Evolutionary conservation across 345 rosid genomes (phyloP).

Genomic region (Excoecaria agallocha): DNA sequence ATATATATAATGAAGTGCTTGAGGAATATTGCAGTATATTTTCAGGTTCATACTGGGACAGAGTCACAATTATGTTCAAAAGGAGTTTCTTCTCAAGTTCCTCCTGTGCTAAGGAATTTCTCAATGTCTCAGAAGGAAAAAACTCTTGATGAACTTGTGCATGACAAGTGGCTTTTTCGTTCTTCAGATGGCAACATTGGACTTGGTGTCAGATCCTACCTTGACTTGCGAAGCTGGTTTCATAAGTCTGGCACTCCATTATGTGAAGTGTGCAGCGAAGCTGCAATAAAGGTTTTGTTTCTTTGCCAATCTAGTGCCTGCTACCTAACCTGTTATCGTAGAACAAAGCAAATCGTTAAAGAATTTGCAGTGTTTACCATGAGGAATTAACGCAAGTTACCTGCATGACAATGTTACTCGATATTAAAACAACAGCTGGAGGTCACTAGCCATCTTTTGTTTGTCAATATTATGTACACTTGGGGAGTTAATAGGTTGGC

Average conservation of each 20-base stretch:
- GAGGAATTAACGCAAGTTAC: conserved; percentile 22
- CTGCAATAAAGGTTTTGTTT: conserved; percentile 70
- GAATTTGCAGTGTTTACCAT: conserved; percentile 1
- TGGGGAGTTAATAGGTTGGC: neutral
- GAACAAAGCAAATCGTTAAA: neutral
- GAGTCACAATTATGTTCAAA: conserved; percentile 34
- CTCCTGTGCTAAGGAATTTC: conserved; percentile 77
- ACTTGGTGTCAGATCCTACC: conserved; percentile 76
- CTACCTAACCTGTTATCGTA: neutral
- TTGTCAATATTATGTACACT: conserved; percentile 23
- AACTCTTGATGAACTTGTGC: conserved; percentile 63
- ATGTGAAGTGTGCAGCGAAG: conserved; percentile 90
- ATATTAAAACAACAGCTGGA: conserved; percentile 58
- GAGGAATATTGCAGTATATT: conserved; percentile 21
- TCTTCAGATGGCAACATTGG: conserved; percentile 61
- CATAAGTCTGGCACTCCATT: conserved; percentile 62
- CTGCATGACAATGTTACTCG: conserved; percentile 72
- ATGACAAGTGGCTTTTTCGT: conserved; percentile 71
- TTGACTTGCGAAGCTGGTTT: conserved; percentile 86
- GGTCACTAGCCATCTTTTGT: conserved; percentile 68
- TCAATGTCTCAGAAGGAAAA: conserved; percentile 80
- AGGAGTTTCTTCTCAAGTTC: conserved; percentile 40
- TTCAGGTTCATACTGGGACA: conserved; percentile 42
- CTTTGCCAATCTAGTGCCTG: neutral
- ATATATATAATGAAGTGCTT: neutral